Evolutionary conservation across 768 basidiomycete genomes (phyloP), one percentile per base, ranked within the genome.

Genomic region (Psilocybe sp.): DNA sequence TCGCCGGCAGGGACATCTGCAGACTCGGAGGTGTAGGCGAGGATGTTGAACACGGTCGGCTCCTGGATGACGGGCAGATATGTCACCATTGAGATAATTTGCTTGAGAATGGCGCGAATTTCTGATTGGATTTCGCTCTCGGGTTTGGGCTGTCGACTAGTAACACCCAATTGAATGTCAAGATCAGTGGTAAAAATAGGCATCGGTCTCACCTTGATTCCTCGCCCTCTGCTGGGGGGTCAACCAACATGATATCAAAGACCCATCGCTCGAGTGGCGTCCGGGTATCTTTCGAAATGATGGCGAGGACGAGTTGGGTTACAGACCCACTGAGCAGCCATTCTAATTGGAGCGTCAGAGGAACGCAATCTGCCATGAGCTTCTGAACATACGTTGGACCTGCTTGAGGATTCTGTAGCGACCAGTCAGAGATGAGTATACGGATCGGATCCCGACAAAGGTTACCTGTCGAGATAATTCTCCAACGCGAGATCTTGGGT

Each of bases 261-360:
- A 98, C 94, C 97, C 97, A 99, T 55, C 97, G 81, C 69, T 99
- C 97, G 40, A 98, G 80, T 8, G 95, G 88, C 46, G 87, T 83
- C 33, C 92, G 79, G 8, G 92, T 88, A 62, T 98, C 96, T 64
- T 96, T 93, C 10, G 92, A 92, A 54, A 98, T 92, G 69, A 99
- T 96, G 20, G 91, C 95, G 16, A 98, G 82, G 8, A 98, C 95
- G 1, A 98, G 80, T 55, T 98, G 91, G 5, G 92, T 95, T 37
- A 99, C 92, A 10, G 91, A 85, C 10, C 92, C 91, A 5, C 86
- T 87, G 48, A 98, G 74, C 36, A 99, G 81, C 97, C 97, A 99
- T 59, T 92, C 96, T 98, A 40, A 37, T 49, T 43, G 19, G 34
- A 33, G 37, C 46, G 19, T 44, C 44, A n/a, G 23, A 44, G 20